Conservation (phyloP, 768 basidiomycete species). For the Gyrodon lividus region DNA sequence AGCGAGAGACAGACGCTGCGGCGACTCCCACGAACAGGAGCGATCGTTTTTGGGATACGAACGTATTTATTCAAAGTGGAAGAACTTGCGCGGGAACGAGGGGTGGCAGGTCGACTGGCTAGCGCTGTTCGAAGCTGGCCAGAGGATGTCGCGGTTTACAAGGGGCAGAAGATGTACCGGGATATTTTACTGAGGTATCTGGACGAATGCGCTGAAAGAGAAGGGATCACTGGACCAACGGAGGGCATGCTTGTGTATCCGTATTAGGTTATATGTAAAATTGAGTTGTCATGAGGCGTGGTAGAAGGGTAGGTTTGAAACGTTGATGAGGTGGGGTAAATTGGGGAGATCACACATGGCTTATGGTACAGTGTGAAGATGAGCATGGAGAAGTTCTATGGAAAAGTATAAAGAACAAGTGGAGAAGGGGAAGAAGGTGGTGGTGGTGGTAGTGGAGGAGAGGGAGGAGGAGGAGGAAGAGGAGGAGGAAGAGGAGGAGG, state of each 20-base stretch:
- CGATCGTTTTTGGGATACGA: conserved; percentile 67
- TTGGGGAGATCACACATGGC: not conserved
- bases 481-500: not conserved
- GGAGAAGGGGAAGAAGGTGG: too few species aligned
- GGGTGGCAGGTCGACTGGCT: conserved; percentile 60
- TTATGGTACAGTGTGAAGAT: not conserved
- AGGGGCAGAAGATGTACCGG: conserved; percentile 27
- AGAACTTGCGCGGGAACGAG: conserved; percentile 51
- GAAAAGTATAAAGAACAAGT: too few species aligned
- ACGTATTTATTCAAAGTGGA: conserved; percentile 59
- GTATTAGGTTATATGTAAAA: conserved; percentile 9
- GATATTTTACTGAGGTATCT: conserved; percentile 17
- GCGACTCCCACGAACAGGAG: conserved; percentile 61
- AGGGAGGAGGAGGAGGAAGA: not conserved
- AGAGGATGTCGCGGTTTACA: conserved; percentile 46
- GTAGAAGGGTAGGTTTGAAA: conserved; percentile 1
- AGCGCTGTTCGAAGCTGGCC: conserved; percentile 67
- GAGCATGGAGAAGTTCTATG: not conserved
- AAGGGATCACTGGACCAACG: conserved; percentile 1
- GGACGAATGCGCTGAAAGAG: conserved; percentile 13
- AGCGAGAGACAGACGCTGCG: conserved; percentile 67
- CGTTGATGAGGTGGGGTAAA: conserved; percentile 1
- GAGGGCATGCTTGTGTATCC: conserved; percentile 5
- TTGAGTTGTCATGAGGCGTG: conserved; percentile 10
- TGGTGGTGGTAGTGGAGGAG: not conserved